Conservation (phyloP, 805 yeast genomes). For the Candida palmyrensis region DNA sequence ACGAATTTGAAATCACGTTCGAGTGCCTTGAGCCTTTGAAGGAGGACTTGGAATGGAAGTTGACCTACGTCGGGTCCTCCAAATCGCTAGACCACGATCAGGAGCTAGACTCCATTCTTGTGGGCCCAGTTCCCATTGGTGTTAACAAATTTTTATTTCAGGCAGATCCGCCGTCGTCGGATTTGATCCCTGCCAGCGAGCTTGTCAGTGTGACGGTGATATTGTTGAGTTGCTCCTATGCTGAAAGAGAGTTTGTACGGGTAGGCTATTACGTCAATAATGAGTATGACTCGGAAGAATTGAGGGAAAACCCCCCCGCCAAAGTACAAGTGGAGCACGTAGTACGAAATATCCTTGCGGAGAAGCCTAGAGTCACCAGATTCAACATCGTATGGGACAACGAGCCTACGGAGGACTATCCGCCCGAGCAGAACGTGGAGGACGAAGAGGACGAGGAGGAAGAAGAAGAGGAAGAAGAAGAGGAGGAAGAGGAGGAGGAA, state of each 20-base stretch:
- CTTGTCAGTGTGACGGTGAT: conserved; percentile 94
- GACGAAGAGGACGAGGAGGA: conserved; percentile 56
- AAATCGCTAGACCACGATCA: conserved; percentile 94
- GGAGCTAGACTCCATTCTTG: conserved; percentile 91
- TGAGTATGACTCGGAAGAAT: conserved; percentile 90
- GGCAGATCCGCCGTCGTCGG: conserved; percentile 97
- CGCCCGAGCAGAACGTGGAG: conserved; percentile 69
- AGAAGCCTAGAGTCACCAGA: conserved; percentile 95
- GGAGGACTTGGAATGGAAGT: conserved; percentile 94
- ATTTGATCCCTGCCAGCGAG: conserved; percentile 92
- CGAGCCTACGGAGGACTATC: conserved; percentile 59
- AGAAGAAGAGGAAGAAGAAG: conserved; percentile 57
- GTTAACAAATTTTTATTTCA: conserved; percentile 86
- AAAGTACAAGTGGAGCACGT: conserved; percentile 93
- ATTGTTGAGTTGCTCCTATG: conserved; percentile 85
- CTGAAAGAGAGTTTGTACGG: conserved; percentile 90
- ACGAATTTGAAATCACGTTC: conserved; percentile 94
- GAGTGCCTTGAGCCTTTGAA: conserved; percentile 92
- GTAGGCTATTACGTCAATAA: conserved; percentile 98
- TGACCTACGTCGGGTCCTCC: conserved; percentile 95
- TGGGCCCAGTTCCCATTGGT: conserved; percentile 98
- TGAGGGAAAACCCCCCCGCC: conserved; percentile 89
- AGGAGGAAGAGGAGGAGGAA: conserved; percentile 47
- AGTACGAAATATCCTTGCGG: conserved; percentile 90
- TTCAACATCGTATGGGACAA: conserved; percentile 97